Percentiles rank a stretch among this genome's conserved stretches.
phyloP scores from a whole-genome alignment of 1,139 yeast genomes.

The Wickerhamomyces sp. region DNA sequence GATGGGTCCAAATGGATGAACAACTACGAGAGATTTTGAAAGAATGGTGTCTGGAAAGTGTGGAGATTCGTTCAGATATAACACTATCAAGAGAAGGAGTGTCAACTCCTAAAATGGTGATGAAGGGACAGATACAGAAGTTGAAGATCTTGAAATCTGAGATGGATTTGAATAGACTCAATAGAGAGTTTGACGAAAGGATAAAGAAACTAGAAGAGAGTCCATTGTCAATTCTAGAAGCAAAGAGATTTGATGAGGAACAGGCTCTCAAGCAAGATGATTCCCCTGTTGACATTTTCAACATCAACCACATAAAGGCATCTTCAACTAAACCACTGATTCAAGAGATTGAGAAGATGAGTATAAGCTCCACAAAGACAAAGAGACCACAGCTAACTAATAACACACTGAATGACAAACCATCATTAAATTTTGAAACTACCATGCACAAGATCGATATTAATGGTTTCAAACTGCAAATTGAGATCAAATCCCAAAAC shows the following conservation, averaged over 20 bases:
- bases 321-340: slow-evolving; percentile 16
- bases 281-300: slow-evolving; percentile 10
- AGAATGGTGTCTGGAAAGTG: slow-evolving; percentile 56
- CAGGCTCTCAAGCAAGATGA: slow-evolving; percentile 2
- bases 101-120: slow-evolving; percentile 53
- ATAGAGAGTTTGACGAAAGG: slow-evolving; percentile 10
- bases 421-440: slow-evolving; percentile 12
- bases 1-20: slow-evolving; percentile 53
- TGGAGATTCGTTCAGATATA: slow-evolving; percentile 48
- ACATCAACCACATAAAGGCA: slow-evolving; percentile 1
- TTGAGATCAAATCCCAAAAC: slow-evolving; percentile 22
- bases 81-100: slow-evolving; percentile 35
- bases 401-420: slow-evolving; percentile 1
- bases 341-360: slow-evolving; percentile 23
- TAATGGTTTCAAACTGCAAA: slow-evolving; percentile 19
- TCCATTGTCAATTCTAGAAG: slow-evolving; percentile 17
- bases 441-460: slow-evolving; percentile 15
- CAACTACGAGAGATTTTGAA: slow-evolving; percentile 32
- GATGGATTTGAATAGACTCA: slow-evolving; percentile 9
- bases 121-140: slow-evolving; percentile 43
- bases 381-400: background rate
- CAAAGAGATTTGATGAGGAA: slow-evolving; percentile 16
- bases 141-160: slow-evolving; percentile 14
- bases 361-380: slow-evolving; percentile 5
- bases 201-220: slow-evolving; percentile 7